phyloP scores from a whole-genome alignment of 108 stramenopile genomes.

The Cyclotella distinguenda region DNA sequence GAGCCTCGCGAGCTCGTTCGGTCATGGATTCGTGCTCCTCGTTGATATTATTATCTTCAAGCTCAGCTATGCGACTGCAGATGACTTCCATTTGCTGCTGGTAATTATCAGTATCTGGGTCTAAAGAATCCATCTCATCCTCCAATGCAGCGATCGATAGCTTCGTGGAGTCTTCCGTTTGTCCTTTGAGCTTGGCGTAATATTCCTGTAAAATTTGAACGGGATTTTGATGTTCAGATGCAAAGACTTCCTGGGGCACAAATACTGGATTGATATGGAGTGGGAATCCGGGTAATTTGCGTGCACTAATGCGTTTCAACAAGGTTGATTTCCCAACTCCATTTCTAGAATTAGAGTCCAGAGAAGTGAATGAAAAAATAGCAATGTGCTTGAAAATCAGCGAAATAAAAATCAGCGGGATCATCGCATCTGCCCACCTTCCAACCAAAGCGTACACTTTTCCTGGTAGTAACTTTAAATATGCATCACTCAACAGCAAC shows the following conservation, averaged over 20 bases:
- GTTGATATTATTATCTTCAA: slow-evolving; percentile 54
- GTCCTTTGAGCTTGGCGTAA: slow-evolving; percentile 19
- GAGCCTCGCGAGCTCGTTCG: slow-evolving; percentile 35
- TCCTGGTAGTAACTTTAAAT: slow-evolving; percentile 63
- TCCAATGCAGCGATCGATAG: slow-evolving; percentile 41
- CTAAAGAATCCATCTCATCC: slow-evolving; percentile 45
- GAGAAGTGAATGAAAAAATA: no score
- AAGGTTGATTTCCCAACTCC: slow-evolving; percentile 72
- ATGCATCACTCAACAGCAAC: slow-evolving; percentile 60
- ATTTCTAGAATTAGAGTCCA: slow-evolving; percentile 20
- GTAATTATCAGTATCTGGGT: slow-evolving; percentile 32
- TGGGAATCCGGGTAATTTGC: slow-evolving; percentile 80
- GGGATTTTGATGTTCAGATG: slow-evolving; percentile 31
- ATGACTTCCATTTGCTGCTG: slow-evolving; percentile 60
- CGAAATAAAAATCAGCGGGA: background rate
- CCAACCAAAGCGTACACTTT: slow-evolving; percentile 70
- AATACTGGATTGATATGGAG: slow-evolving; percentile 60
- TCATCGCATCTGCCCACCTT: slow-evolving; percentile 29
- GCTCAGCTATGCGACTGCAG: slow-evolving; percentile 64
- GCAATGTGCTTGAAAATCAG: background rate
- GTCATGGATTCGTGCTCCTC: slow-evolving; percentile 6
- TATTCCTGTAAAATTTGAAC: slow-evolving; percentile 46
- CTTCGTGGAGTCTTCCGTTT: slow-evolving; percentile 18
- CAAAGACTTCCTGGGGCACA: slow-evolving; percentile 65
- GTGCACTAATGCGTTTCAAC: slow-evolving; percentile 59